Evolutionary conservation across 306 rosid species (phyloP), one percentile per base, ranked within the genome.

Genomic region (Dryas alaskensis): DNA sequence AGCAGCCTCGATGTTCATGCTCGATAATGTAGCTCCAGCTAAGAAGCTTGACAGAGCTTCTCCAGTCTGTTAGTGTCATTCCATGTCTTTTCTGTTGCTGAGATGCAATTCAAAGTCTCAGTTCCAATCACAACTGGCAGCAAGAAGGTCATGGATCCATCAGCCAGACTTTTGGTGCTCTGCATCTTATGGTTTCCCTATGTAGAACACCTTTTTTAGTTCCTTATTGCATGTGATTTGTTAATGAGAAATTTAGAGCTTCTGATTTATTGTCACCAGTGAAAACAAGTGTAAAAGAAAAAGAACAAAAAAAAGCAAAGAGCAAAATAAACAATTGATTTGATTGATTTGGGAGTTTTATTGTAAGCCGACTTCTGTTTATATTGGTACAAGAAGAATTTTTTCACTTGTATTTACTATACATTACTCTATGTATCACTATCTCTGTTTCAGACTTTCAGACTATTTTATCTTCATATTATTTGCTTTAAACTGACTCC

Each of bases 1-100:
- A 70, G 72, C 64, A 57, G 66, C 42, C 67, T 10, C 65, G 82
- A 72, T 84, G 87, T 64, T 66, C 74, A 59, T 84, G 87, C 65
- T 19, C 84, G 9, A 80, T 84, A 67, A 63, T 84, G 82, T 84
- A 83, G 77, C 55, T 62, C 54, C 76, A 43, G 44, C 9, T 37
- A 73, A 65, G 69, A 8, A 52, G 50, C 47, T 61, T 25, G 44
- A 8, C 40, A 45, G 37, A 39, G 46, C 65, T 25, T 39, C 67
- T 31, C 61, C 16, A 37, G 52, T n/a, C 12, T 50, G 66, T 62
- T 47, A 11, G 10, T 17, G 27, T 52, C 52, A 6, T 14, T 7
- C 31, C 69, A 37, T 46, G 57, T 62, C 39, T 49, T 51, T 50
- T 42, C 43, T 9, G 45, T 22, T 77, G 27, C 63, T 45, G 52